Percentiles rank a stretch among this genome's conserved stretches.
phyloP scores from a whole-genome alignment of 108 stramenopile genomes.

The Cyclostephanos tholiformis region DNA sequence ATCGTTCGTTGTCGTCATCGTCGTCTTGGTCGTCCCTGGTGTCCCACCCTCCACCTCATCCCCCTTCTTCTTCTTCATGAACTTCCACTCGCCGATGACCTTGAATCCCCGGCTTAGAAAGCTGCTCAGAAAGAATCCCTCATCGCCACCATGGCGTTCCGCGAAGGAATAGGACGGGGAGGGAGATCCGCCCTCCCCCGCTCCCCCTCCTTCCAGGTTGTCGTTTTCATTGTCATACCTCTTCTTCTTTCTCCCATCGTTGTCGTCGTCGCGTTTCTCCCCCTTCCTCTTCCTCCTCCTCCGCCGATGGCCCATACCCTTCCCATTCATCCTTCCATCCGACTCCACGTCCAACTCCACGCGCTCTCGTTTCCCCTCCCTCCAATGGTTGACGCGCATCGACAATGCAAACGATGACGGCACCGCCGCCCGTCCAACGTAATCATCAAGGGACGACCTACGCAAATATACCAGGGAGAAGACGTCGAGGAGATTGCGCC shows the following conservation, averaged over 20 bases:
- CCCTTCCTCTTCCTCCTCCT: background rate
- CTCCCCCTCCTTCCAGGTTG: background rate
- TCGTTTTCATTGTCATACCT: background rate
- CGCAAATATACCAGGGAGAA: slow-evolving; percentile 43
- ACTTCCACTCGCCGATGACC: background rate
- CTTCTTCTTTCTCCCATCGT: background rate
- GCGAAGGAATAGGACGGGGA: background rate
- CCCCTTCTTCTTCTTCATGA: background rate
- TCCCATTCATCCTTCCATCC: background rate
- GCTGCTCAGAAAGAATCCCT: background rate
- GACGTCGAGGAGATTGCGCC: slow-evolving; percentile 48
- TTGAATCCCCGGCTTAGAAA: background rate
- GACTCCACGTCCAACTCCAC: slow-evolving; percentile 16
- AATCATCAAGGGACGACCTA: slow-evolving; percentile 13
- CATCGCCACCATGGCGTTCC: background rate
- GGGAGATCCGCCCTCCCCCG: background rate
- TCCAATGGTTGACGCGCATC: background rate
- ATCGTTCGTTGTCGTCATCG: background rate
- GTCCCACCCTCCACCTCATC: background rate
- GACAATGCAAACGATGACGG: background rate
- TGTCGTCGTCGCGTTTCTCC: background rate
- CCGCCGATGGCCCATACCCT: background rate
- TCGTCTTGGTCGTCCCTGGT: background rate
- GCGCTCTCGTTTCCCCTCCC: background rate
- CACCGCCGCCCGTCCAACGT: slow-evolving; percentile 7